A percentile compares a stretch with the other conserved stretches of the same genome.
Conservation (phyloP, 768 basidiomycete genomes). For the Crucibulum laeve region DNA sequence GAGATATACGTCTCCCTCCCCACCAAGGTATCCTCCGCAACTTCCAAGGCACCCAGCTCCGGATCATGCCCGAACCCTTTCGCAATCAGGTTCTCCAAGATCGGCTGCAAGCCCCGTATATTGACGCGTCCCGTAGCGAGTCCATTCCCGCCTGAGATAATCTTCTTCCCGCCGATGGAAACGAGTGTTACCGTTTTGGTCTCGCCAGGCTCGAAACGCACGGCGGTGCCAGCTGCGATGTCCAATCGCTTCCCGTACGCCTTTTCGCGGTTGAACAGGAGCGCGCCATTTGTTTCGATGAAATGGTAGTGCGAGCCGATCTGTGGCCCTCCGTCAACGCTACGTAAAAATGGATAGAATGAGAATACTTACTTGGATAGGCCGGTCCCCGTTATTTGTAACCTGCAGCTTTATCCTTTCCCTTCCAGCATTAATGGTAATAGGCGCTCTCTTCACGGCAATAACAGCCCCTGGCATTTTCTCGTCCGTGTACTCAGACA, state of each 20-base stretch:
- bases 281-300: conserved; percentile 77
- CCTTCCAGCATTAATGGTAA: conserved; percentile 74
- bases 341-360: background rate
- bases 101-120: conserved; percentile 34
- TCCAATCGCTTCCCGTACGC: conserved; percentile 87
- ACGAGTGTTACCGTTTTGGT: conserved; percentile 80
- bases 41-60: conserved; percentile 56
- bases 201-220: conserved; percentile 95
- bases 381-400: conserved; percentile 89
- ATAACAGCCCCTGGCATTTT: conserved; percentile 76
- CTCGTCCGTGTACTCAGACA: conserved; percentile 43
- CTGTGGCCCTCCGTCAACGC: conserved; percentile 27
- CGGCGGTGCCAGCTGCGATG: conserved; percentile 91
- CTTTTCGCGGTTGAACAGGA: conserved; percentile 78
- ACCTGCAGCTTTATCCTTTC: conserved; percentile 69
- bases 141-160: conserved; percentile 76
- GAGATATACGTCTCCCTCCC: conserved; percentile 75
- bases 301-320: conserved; percentile 96
- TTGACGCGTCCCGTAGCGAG: conserved; percentile 59
- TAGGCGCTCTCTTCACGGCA: conserved; percentile 48
- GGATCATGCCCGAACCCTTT: conserved; percentile 68
- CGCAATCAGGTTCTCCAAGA: conserved; percentile 44
- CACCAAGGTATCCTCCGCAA: conserved; percentile 50
- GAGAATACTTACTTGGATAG: conserved; percentile 65
- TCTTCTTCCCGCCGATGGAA: conserved; percentile 64